Evolutionary conservation across 352 stramenopile species (phyloP), one percentile per base, ranked within the genome.

Genomic region (Pythium monospermum): DNA sequence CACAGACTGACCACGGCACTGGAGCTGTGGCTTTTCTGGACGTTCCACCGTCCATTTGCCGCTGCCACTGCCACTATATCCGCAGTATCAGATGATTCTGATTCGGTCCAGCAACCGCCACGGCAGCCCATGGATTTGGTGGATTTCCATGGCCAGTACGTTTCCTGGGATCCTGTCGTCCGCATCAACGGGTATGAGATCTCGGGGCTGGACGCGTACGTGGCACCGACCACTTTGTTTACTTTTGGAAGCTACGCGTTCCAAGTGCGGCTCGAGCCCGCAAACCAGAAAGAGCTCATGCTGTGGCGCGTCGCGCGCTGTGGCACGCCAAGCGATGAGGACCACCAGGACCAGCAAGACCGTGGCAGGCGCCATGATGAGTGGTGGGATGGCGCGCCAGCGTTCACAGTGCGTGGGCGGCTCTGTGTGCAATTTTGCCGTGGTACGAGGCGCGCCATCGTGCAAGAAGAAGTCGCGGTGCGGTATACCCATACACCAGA

Each of bases 141-240:
- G 13, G 59, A 66, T 11, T 66, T 89, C 18, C 73, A 83, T 41
- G 38, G 51, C 6, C 52, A 73, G 28, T 85, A 70, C 53, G 78
- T 68, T 25, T 52, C 68, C 19, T 79, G 69, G 69, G 27, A 68
- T 18, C 69, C 69, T 0, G 60, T 68, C 6, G 67, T 70, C 10
- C 33, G 69, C 11, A 22, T 80, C 16, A n/a, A 66, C 18, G 66
- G 72, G 33, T 41, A 67, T 10, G 57, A 69, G 2, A 67, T 83
- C 38, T 47, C 48, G 12, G 53, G 59, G 4, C 32, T 57, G 25
- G 49, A 63, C 19, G 53, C 53, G 12, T 70, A 71, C 39, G 52
- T 73, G 3, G 21, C 23, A 5, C 56, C 68, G 0, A 64, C 48
- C 38, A 76, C 64, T 25, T 51, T 76, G 25, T 69, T 76, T 16